A percentile compares a stretch with the other conserved stretches of the same genome.
Conservation (phyloP, 768 basidiomycete species). For the Pleurotus pulmonarius region DNA sequence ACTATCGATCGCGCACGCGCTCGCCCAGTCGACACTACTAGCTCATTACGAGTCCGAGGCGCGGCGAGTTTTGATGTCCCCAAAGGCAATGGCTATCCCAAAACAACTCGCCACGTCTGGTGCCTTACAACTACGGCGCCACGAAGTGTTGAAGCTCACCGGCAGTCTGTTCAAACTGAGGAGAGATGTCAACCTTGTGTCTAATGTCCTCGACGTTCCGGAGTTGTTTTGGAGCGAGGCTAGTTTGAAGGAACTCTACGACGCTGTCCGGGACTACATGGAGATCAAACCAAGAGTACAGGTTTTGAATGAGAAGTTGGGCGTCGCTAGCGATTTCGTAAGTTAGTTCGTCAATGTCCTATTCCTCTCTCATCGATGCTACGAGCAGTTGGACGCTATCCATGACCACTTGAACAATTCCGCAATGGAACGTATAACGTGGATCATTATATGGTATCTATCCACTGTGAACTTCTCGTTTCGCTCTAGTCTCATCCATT, state of each 20-base stretch:
- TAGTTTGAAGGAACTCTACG: constrained; percentile 83
- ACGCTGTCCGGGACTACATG: constrained; percentile 92
- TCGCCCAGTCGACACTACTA: constrained; percentile 91
- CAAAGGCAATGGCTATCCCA: constrained; percentile 77
- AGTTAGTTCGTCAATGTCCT: constrained; percentile 23
- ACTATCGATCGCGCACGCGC: constrained; percentile 87
- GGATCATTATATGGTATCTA: constrained; percentile 43
- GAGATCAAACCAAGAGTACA: constrained; percentile 83
- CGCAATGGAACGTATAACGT: constrained; percentile 88
- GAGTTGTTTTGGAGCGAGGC: constrained; percentile 96
- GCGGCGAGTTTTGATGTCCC: constrained; percentile 72
- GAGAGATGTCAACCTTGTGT: constrained; percentile 86
- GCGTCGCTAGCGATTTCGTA: constrained; percentile 86
- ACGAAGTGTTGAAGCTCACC: constrained; percentile 83
- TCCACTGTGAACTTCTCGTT: background rate
- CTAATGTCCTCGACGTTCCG: constrained; percentile 87
- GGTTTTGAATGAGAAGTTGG: constrained; percentile 84
- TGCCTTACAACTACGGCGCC: constrained; percentile 67
- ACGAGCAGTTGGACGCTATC: constrained; percentile 79
- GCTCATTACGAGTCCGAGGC: constrained; percentile 83
- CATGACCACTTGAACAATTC: constrained; percentile 90
- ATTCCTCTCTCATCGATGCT: background rate
- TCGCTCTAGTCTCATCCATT: constrained; percentile 12
- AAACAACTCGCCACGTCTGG: constrained; percentile 79
- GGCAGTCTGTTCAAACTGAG: constrained; percentile 84